Base-by-base conservation (phyloP, 2,329 filamentous ascomycete genomes). In the Talaromyces sp. region DNA sequence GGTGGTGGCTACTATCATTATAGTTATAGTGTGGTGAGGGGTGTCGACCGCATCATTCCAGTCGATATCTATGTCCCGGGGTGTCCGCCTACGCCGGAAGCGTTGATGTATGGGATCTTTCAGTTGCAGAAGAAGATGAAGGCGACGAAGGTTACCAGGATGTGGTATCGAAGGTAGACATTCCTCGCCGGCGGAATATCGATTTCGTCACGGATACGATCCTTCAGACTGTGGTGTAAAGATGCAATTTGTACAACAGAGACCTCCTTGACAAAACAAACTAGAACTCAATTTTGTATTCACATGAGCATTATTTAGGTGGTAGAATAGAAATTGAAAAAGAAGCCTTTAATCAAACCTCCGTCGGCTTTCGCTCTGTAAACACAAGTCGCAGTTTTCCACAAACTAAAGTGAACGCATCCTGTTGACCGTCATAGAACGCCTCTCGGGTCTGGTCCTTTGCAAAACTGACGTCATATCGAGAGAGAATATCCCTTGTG, bases 1-100 rank as follows among this genome's bases (percentile, higher is more conserved):
- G 91, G 91, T 61, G 91, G 91, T 67, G 91, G 91, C 62, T 94
- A 94, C 81, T 93, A 94, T 78, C 91, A 94, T 80, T 93, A 94
- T 81, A 90, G 88, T 78, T 94, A 94, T 81, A 87, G 84, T 70
- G 90, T 93, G 49, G 87, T 89, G 52, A 84, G 90, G 64, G 90
- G 90, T 7, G 91, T 89, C 72, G 90, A 93, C 78, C 81, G 90
- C 62, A 87, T 93, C 74, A 87, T 92, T 33, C 90, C 90, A 4
- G 90, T 93, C 64, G 90, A 93, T 77, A 86, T 93, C 52, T 93
- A 92, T 75, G 89, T 93, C 3, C 90, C 90, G 27, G 90, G 90
- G 1, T 93, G 90, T 39, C 83, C 83, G 33, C 83, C 83, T 0
- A 84, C 83, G 4, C 75, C 79, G 31, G 83, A 85, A 71, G 83